Conservation (phyloP, 148 eudicot species). For the Silene conica region DNA sequence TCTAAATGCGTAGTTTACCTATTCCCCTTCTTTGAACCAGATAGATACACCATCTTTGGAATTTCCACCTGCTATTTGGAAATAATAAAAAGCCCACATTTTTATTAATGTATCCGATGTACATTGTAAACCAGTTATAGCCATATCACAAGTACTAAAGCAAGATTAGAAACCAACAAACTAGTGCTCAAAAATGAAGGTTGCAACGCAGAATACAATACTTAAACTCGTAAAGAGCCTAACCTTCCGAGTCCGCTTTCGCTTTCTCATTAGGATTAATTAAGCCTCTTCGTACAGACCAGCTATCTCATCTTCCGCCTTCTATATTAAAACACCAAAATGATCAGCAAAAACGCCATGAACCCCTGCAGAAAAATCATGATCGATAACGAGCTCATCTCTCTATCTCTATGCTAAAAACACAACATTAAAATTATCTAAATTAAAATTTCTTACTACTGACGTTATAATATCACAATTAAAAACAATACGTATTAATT, state of each 20-base stretch:
- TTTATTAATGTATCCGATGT: conserved; percentile 68
- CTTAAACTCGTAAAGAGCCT: too few species aligned
- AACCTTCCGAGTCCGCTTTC: conserved; percentile 62
- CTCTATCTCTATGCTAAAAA: too few species aligned
- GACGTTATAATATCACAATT: too few species aligned
- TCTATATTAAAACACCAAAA: conserved; percentile 35
- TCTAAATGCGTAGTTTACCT: conserved; percentile 92
- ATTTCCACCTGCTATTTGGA: conserved; percentile 99
- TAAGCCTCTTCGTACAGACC: conserved; percentile 82
- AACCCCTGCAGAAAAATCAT: conserved; percentile 9
- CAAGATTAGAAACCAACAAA: too few species aligned
- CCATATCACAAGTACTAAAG: too few species aligned
- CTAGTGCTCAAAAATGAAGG: too few species aligned
- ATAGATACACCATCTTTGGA: conserved; percentile 99
- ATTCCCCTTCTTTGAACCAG: conserved; percentile 99
- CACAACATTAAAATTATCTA: too few species aligned
- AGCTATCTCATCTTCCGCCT: conserved; percentile 92
- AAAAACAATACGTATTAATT: too few species aligned
- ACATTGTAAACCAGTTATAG: too few species aligned
- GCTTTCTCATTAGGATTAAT: conserved; percentile 77
- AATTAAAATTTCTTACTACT: too few species aligned
- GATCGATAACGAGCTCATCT: conserved; percentile 76
- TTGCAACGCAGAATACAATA: too few species aligned
- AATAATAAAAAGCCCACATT: conserved; percentile 85
- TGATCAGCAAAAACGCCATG: neutral